Evolutionary conservation across 495 filamentous ascomycete species (phyloP), one percentile per base, ranked within the genome.

Genomic region (Elaphomyces granulatus): DNA sequence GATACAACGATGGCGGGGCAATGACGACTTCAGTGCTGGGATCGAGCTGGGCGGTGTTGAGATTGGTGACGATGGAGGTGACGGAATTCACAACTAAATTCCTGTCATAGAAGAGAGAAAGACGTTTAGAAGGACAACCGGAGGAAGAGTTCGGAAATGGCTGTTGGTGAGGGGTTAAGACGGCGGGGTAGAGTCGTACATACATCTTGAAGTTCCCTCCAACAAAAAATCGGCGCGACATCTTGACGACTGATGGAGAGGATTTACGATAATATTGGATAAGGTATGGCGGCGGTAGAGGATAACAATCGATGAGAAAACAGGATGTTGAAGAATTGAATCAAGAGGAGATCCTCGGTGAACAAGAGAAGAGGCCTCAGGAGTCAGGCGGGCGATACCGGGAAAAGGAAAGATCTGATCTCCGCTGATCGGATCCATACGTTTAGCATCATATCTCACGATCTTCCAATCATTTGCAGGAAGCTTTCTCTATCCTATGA

Each of bases 201-300:
- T 60, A 88, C 86, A 94, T 94, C 72, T 98, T 98, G 73, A 96
- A 96, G 77, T 96, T 98, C 57, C 90, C 90, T 60, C 90, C 90
- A 59, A 98, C 85, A 67, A 98, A 95, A 75, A 95, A 98, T 78
- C 86, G 81, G 71, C 90, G 88, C 67, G 77, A 70, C 87, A 93
- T 94, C 34, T 51, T 66, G 60, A 48, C 44, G 19, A 28, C n/a
- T n/a, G n/a, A n/a, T n/a, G n/a, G n/a, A n/a, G n/a, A n/a, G n/a
- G n/a, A n/a, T n/a, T n/a, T n/a, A n/a, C n/a, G n/a, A n/a, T n/a
- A n/a, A n/a, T n/a, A n/a, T n/a, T n/a, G n/a, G n/a, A n/a, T n/a
- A n/a, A n/a, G n/a, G n/a, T n/a, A n/a, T n/a, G n/a, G n/a, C n/a
- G n/a, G n/a, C n/a, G n/a, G n/a, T n/a, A n/a, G n/a, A n/a, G n/a